Evolutionary conservation across 441 rosid species (phyloP), one percentile per base, ranked within the genome.

Genomic region (Adansonia madagascariensis): DNA sequence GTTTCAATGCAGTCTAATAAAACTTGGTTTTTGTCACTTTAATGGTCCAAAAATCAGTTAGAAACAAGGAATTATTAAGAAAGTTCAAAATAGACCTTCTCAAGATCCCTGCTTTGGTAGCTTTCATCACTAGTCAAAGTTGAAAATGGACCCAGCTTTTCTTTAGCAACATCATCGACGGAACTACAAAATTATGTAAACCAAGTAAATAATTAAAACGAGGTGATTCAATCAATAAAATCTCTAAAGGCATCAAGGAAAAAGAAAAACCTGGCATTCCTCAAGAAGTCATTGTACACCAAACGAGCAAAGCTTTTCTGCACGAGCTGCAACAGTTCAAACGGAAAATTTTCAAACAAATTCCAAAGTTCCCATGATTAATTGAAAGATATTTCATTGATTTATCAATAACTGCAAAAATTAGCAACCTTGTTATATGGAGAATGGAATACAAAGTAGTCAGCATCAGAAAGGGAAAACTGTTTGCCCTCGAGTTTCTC

Each of bases 241-340:
- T 20, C 24, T 39, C 1, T 11, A 49, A 53, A 57, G 75, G 24
- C 59, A 50, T n/a, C 77, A 44, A 43, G 78, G 75, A 71, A 78
- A 82, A 60, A 72, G 8, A 52, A 31, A 74, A 70, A 90, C 99
- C 98, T 91, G 78, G 94, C 92, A 84, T 89, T 89, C 80, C 94
- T 92, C 80, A 84, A 55, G 84, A 87, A 89, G 85, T 96, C 99
- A 70, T 94, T 89, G 85, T 84, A 96, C 78, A 91, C 55, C 83
- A 96, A 84, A 65, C 99, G 94, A 75, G 98, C 93, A 84, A 96
- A 96, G 83, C 99, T 96, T 86, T 96, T 96, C 84, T 96, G 99
- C 66, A 96, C 99, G 85, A 96, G 99, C 98, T 94, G 93, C 88
- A 83, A 74, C 8, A 73, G 77, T 72, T 52, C 52, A 73, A 81